These are phyloP conservation scores for Epichloe festucae DNA, from an alignment of 2,329 filamentous ascomycete genomes.

Conservation along the genomic window DNA sequence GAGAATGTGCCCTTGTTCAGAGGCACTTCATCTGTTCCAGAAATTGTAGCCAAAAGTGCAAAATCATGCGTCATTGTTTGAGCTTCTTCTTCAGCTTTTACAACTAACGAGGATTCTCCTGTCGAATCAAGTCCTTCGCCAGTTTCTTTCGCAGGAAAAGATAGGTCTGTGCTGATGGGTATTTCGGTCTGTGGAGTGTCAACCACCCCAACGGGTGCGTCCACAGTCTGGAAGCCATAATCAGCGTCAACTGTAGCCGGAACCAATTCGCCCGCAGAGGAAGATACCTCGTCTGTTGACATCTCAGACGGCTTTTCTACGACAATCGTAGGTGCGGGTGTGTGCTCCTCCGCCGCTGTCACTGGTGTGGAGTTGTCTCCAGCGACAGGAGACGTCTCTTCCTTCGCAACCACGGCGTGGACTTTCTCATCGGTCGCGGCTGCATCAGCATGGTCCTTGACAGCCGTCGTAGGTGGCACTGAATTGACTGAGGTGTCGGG, in stretches of 20 bases:
- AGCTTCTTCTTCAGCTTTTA: not conserved
- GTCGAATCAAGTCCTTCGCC: not conserved
- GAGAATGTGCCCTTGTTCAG: not conserved
- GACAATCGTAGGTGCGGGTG: not conserved
- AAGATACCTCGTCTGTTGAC: not conserved
- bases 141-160: not conserved
- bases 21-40: not conserved
- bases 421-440: not conserved
- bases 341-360: not conserved
- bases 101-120: not conserved
- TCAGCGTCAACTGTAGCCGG: not conserved
- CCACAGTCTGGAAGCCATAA: not conserved
- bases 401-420: not conserved
- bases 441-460: not conserved
- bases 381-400: not conserved
- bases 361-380: not conserved
- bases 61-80: not conserved
- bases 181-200: not conserved
- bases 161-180: not conserved
- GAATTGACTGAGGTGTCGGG: not conserved
- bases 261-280: not conserved
- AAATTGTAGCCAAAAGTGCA: not conserved
- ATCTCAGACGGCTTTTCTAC: not conserved
- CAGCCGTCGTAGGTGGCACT: not conserved
- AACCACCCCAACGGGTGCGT: not conserved